A percentile compares a stretch with the other conserved stretches of the same genome.
phyloP scores from a whole-genome alignment of 1,139 yeast species.

The Hansenula sp. region DNA sequence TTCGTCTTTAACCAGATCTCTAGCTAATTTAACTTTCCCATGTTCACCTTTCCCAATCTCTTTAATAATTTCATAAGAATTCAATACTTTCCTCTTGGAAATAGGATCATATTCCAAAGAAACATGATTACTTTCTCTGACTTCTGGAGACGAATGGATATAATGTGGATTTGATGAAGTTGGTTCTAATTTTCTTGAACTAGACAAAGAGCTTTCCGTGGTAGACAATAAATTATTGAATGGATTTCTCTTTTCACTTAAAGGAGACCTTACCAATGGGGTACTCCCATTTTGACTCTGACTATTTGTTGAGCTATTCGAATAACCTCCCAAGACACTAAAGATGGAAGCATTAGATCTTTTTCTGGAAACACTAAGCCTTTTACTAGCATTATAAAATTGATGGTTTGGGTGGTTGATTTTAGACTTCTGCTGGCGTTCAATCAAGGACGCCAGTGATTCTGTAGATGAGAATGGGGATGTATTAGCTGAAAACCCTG shows the following conservation, averaged over 20 bases:
- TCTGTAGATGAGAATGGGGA: constrained; percentile 33
- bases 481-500: constrained; percentile 4
- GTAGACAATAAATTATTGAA: neutral
- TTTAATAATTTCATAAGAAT: constrained; percentile 82
- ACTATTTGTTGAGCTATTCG: neutral
- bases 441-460: constrained; percentile 33
- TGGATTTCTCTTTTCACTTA: constrained; percentile 2
- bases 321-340: constrained; percentile 4
- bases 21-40: constrained; percentile 92
- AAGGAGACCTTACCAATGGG: constrained; percentile 2
- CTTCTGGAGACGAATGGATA: constrained; percentile 33
- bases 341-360: constrained; percentile 15
- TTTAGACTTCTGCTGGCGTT: constrained; percentile 33
- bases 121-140: constrained; percentile 82
- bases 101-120: constrained; percentile 87
- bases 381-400: constrained; percentile 19
- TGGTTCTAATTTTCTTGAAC: constrained; percentile 17
- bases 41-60: constrained; percentile 97
- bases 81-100: constrained; percentile 76
- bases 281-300: neutral
- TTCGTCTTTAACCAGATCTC: constrained; percentile 63
- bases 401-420: constrained; percentile 37
- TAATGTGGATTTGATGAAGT: constrained; percentile 19
- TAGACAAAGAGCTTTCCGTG: neutral
- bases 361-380: constrained; percentile 8